Conservation (phyloP, 75 land plant species). For the Sequoiadendron giganteum region DNA sequence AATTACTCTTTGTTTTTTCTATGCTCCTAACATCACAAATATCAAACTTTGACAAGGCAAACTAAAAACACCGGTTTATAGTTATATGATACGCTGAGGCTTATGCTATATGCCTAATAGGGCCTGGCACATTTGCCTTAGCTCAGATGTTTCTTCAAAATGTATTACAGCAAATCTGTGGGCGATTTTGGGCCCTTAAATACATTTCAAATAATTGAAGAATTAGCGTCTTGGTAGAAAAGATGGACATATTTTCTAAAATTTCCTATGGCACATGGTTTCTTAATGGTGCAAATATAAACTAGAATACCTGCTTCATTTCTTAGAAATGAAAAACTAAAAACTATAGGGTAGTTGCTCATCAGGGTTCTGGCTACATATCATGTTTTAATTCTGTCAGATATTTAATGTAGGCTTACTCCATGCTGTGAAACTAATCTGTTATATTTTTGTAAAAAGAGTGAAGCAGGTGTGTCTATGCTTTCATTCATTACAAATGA, state of each 20-base stretch:
- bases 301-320: not conserved
- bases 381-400: not conserved
- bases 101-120: not conserved
- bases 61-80: no score
- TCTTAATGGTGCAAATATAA: not conserved
- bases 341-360: not conserved
- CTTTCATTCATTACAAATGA: not conserved
- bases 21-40: not conserved
- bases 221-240: not conserved
- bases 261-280: not conserved
- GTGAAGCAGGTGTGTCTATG: not conserved
- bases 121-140: not conserved
- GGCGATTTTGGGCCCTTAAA: not conserved
- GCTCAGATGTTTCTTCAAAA: not conserved
- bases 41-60: not conserved
- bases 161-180: not conserved
- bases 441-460: not conserved
- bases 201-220: not conserved
- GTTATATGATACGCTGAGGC: not conserved
- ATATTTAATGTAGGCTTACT: not conserved
- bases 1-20: no score
- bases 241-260: not conserved
- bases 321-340: not conserved
- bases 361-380: not conserved
- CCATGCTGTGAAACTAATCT: not conserved